Base-by-base conservation (phyloP, 805 yeast genomes). In the Ascoidea rubescens region DNA sequence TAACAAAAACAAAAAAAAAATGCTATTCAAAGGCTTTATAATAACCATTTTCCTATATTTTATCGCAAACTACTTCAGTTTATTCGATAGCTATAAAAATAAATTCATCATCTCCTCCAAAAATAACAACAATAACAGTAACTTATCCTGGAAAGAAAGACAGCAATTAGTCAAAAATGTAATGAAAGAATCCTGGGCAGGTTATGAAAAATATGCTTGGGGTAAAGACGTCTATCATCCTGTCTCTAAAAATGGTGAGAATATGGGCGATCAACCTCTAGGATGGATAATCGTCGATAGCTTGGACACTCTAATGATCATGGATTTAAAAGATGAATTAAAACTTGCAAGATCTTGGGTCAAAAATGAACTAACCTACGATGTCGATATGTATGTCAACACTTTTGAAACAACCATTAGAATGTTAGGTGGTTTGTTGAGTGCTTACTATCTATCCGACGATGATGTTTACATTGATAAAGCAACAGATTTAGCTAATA, bases 231-330 rank as follows among this genome's bases (percentile, higher is more conserved):
- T 81, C 1, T 89, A 84, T 60, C 71, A 72, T 46, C 96, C 96
- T 0, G 61, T 84, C n/a, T 64, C 75, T 5, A 76, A 79, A 50
- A 65, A 59, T 1, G 87, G 85, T 30, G 70, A 75, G 53, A 84
- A 87, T 62, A 84, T 87, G 88, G 89, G 91, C 4, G 78, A 81
- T 4, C 58, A 72, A 51, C 96, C 96, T 1, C 66, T 90, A 57
- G 97, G 97, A 1, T 89, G 96, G 96, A 85, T 89, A 62, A 82
- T 89, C 60, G 93, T 90, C 5, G 96, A 89, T 64, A 75, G 91
- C 0, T 67, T 90, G 50, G 97, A 90, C 61, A 85, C 96, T 0
- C 66, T 90, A 71, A 73, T 80, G 69, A 55, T 89, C 28, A 88
- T 89, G 96, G 84, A 75, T 51, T 74, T 79, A 48, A 51, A 55